Evolutionary conservation across 345 rosid genomes (phyloP), one percentile per base, ranked within the genome.

Genomic region (Erodium maritimum): DNA sequence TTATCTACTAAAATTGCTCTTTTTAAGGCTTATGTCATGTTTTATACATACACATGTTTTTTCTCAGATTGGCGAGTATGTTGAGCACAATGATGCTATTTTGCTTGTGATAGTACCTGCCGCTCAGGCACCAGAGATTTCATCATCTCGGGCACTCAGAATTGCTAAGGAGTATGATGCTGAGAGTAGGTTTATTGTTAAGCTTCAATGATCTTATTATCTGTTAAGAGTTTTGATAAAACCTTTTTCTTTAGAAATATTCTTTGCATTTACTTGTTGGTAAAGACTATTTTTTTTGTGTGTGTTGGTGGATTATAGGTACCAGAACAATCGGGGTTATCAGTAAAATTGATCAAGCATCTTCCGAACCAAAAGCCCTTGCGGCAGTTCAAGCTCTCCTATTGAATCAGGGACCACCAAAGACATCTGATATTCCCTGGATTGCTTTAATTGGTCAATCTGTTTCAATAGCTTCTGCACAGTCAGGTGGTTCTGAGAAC

Each of bases 391-490:
- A 81, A 73, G 96, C 97, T 62, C 96, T 90, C 29, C 75, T 94
- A 51, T 72, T 77, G 67, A 90, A 94, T 66, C 88, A 85, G 74
- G 99, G 99, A 65, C 99, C 96, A 14, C 73, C 96, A 45, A 94
- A 83, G 76, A 87, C 99, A 65, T 73, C 86, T 34, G 97, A 84
- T 70, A 94, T 94, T 56, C 96, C 85, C 4, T 94, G 99, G 99
- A 88, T 94, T 75, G 99, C 97, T 63, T 63, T 90, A 73, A 94
- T 94, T 68, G 99, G 99, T 64, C 99, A 94, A 56, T 80, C 99
- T 59, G 96, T 94, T 57, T 71, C 97, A 23, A 90, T 94, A 53
- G 87, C 96, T 29, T 81, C 99, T 57, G 80, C 94, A 58, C 86
- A 84, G 68, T 78, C 99, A 61, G 95, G 90, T 52, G 73, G 75